These are phyloP conservation scores for Alliaria petiolata DNA, from an alignment of 345 rosid species.

Conservation along the genomic window DNA sequence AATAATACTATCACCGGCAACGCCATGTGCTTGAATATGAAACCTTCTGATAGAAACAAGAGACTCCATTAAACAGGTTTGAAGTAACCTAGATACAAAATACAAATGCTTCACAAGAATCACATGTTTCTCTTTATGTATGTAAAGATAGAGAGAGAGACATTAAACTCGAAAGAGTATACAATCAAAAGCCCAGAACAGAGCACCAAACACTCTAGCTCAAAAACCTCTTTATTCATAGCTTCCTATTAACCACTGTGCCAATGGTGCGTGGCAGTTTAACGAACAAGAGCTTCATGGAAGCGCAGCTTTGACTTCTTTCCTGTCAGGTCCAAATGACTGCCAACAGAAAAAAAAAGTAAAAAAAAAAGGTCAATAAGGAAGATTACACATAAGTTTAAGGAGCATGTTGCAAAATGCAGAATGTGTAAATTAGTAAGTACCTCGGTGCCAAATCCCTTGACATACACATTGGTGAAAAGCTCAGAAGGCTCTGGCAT, in stretches of 20 bases:
- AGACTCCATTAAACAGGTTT: neutral
- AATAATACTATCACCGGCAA: neutral
- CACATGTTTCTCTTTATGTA: neutral
- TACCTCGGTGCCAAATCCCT: slow-evolving; percentile 86
- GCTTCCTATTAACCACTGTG: neutral
- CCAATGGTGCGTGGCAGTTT: neutral
- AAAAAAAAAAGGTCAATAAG: neutral
- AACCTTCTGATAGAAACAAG: neutral
- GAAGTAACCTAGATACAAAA: neutral
- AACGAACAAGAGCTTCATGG: slow-evolving; percentile 41
- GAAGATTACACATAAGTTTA: neutral
- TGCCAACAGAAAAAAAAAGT: slow-evolving; percentile 26
- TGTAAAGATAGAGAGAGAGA: neutral
- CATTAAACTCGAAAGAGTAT: neutral
- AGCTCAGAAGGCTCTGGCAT: slow-evolving; percentile 93
- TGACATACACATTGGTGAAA: slow-evolving; percentile 69
- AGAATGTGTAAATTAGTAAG: neutral
- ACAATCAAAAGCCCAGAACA: neutral
- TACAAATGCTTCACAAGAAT: slow-evolving; percentile 15
- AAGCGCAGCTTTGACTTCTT: slow-evolving; percentile 67
- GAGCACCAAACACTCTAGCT: neutral
- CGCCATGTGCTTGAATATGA: neutral
- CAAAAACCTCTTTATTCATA: slow-evolving; percentile 12
- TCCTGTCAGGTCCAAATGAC: slow-evolving; percentile 89
- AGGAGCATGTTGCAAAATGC: neutral